Base-by-base conservation (phyloP, 331 rosid species). In the Arachis monticola region DNA sequence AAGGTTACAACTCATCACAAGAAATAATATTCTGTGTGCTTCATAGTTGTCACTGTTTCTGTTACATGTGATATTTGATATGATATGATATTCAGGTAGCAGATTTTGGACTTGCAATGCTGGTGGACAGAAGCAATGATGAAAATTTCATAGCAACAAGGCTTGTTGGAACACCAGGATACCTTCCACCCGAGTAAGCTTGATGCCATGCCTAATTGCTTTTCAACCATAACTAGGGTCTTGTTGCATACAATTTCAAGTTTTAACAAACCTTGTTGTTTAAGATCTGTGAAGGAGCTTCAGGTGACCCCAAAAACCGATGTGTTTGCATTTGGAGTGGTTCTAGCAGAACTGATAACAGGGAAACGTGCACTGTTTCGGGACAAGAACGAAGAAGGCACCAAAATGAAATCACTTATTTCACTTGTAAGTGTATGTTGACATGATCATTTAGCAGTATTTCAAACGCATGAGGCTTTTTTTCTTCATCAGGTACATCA, bases 91-190 rank as follows among this genome's bases (percentile, higher is more conserved):
- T 27, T 27, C 30, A 92, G 97, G 90, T 92, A 52, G 93, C 88
- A 72, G 96, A 92, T 86, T 92, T 92, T 72, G 97, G 97, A 60
- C 74, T 92, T 17, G 97, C 83, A 72, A 89, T 86, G 77, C 85
- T 92, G 8, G 86, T 89, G 14, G 92, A 83, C 31, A 65, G 92
- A 79, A 74, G 88, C 42, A 83, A 81, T 63, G 96, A 92, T 40
- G 92, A 83, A 35, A 87, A 83, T 46, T 57, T 79, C 59, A 60
- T 89, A 2, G 86, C 90, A 62, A 92, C 96, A 10, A 76, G 88
- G 64, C 87, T 89, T 10, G 93, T 88, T 63, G 97, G 97, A 75
- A 89, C 97, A 32, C 97, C 93, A 5, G 97, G 96, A 76, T 88
- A 92, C 81, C 93, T 92, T 68, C 96, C 97, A 56, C 97, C 97